Evolutionary conservation across 2,329 filamentous ascomycete genomes (phyloP).

Genomic region (Laburnicola sp.): DNA sequence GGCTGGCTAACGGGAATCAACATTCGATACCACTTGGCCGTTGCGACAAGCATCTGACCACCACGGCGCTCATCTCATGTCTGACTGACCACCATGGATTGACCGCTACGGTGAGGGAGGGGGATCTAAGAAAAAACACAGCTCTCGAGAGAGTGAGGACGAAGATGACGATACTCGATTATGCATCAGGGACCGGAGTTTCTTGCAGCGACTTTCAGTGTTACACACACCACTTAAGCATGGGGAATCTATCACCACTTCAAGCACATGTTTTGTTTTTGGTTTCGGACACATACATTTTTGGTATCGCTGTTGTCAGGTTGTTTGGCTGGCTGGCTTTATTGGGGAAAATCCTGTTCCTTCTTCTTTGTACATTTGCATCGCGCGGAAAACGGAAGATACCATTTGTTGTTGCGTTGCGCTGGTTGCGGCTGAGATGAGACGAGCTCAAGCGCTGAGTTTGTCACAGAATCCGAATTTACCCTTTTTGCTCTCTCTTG

Average conservation of each 20-base stretch:
- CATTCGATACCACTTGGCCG: background rate
- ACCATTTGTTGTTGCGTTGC: background rate
- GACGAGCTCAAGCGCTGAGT: constrained; percentile 22
- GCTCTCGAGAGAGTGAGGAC: background rate
- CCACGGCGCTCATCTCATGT: background rate
- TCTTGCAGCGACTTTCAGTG: constrained; percentile 10
- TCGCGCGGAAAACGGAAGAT: background rate
- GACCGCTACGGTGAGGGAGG: no score
- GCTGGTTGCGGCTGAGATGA: constrained; percentile 4
- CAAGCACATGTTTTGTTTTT: background rate
- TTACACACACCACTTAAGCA: constrained; percentile 1
- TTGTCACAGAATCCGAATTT: constrained; percentile 1
- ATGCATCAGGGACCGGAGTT: constrained; percentile 14
- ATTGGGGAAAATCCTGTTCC: no score
- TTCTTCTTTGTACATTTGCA: constrained; percentile 6
- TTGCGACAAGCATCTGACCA: background rate
- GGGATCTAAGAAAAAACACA: background rate
- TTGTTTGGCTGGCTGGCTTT: background rate
- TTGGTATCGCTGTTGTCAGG: background rate
- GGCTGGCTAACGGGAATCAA: constrained; percentile 3
- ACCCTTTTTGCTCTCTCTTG: background rate
- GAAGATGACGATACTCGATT: background rate
- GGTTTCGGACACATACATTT: no score
- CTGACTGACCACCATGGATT: background rate
- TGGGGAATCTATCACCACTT: constrained; percentile 8